These are phyloP conservation scores for Diaporthe vexans DNA, from an alignment of 2,329 filamentous ascomycete species.

Conservation along the genomic window DNA sequence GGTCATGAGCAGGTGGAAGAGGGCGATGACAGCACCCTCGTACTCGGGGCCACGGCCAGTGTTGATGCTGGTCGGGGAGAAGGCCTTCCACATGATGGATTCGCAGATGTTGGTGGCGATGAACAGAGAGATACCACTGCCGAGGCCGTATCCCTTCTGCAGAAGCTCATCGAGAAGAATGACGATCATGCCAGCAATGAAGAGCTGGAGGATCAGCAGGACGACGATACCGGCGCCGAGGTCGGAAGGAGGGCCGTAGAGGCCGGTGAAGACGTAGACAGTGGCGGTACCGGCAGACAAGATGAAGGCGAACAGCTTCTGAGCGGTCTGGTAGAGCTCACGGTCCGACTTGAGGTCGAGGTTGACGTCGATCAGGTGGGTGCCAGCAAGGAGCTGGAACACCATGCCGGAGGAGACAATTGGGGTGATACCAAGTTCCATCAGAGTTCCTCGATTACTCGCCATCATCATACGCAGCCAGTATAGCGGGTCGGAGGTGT, in stretches of 20 bases:
- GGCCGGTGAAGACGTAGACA: conserved; percentile 97
- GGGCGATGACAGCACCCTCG: conserved; percentile 96
- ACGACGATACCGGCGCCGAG: conserved; percentile 98
- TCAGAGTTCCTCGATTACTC: conserved; percentile 95
- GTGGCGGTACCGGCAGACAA: conserved; percentile 97
- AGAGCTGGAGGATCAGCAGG: conserved; percentile 96
- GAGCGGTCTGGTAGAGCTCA: conserved; percentile 99
- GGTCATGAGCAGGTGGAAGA: conserved; percentile 97
- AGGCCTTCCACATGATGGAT: conserved; percentile 99
- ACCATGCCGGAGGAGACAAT: conserved; percentile 99
- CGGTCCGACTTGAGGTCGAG: conserved; percentile 99
- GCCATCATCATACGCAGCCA: conserved; percentile 99
- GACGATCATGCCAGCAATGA: conserved; percentile 97
- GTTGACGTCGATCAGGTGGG: conserved; percentile 99
- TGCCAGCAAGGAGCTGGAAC: conserved; percentile 99
- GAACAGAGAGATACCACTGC: conserved; percentile 98
- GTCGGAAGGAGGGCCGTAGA: conserved; percentile 96
- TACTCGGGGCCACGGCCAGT: conserved; percentile 99
- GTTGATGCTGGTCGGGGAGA: conserved; percentile 99
- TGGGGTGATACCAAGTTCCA: conserved; percentile 97
- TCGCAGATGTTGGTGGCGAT: conserved; percentile 99
- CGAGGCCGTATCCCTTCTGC: conserved; percentile 99
- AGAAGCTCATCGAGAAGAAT: conserved; percentile 99
- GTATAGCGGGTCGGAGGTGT: conserved; percentile 98
- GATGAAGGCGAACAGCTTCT: conserved; percentile 99